Evolutionary conservation across 805 yeast species (phyloP), one percentile per base, ranked within the genome.

Genomic region (Scheffersomyces amazonensis): DNA sequence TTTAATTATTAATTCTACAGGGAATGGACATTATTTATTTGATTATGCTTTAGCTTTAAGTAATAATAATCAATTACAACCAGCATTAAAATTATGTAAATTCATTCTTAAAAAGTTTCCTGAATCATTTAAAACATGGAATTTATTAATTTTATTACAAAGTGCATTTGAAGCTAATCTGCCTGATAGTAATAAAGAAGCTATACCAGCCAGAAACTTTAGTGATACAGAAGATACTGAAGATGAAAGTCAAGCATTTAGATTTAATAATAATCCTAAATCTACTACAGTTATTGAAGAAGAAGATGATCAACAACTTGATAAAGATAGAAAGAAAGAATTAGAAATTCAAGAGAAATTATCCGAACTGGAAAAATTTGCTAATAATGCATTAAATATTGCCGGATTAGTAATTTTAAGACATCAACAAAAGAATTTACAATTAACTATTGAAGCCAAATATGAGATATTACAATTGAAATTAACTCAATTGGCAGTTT

Each of bases 401-500:
- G 78, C 66, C 25, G 66, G 56, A 5, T 49, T 64, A 10, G 64
- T 46, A 39, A 53, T 65, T 15, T 39, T 44, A 31, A 60, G 58
- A 40, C 53, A 58, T 42, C 49, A 50, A n/a, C 55, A 58, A 30
- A 44, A 43, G 16, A 58, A 52, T 24, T 42, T 49, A 8, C 47
- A 51, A 16, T 43, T 66, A 19, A 50, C 64, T 3, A 35, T 49
- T 6, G 57, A 54, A 23, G 52, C 58, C 31, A 66, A 74, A 50
- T 64, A 74, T 62, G 80, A 73, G 40, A 72, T 80, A 39, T 53
- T 81, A 36, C 86, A 87, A 53, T 69, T 88, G 54, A 85, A 85
- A 49, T 69, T 85, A 60, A 83, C 96, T 0, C 87, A 83, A 49
- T 62, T 88, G 25, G 79, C 87, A 1, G 64, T 87, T n/a, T 62